phyloP scores from a whole-genome alignment of 78 protist species.

The slime mould (Dictyostelium discoideum) region DNA sequence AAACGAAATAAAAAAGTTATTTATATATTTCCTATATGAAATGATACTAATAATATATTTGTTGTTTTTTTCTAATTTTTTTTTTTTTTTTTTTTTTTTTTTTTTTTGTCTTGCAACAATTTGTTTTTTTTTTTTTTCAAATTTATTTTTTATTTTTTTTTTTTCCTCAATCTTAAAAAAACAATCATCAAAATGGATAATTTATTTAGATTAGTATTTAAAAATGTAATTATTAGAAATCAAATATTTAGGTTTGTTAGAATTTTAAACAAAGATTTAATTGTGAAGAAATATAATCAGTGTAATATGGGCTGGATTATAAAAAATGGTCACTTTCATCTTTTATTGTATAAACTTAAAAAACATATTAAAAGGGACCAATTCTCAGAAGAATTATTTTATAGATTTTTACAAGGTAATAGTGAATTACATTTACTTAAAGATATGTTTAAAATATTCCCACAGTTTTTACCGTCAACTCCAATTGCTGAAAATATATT shows the following conservation, averaged over 20 bases:
- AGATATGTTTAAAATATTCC: background rate
- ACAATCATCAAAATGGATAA: background rate
- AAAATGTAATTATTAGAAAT: background rate
- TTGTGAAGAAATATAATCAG: background rate
- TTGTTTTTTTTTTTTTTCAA: no score
- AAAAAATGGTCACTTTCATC: background rate
- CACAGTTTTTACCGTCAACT: background rate
- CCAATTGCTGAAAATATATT: background rate
- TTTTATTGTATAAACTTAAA: background rate
- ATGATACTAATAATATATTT: no score
- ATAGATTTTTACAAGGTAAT: background rate
- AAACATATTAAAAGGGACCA: background rate
- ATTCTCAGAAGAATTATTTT: background rate
- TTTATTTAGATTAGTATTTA: background rate
- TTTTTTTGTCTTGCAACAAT: no score
- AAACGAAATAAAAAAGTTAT: no score
- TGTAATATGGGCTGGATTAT: background rate
- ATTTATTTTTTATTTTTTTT: no score
- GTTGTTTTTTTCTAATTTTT: no score
- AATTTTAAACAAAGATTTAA: background rate
- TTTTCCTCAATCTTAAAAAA: no score
- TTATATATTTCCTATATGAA: no score
- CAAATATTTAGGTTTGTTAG: background rate
- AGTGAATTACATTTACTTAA: background rate
- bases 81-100: no score